phyloP scores from a whole-genome alignment of 2,329 filamentous ascomycete genomes.

The Cercospora sp. region DNA sequence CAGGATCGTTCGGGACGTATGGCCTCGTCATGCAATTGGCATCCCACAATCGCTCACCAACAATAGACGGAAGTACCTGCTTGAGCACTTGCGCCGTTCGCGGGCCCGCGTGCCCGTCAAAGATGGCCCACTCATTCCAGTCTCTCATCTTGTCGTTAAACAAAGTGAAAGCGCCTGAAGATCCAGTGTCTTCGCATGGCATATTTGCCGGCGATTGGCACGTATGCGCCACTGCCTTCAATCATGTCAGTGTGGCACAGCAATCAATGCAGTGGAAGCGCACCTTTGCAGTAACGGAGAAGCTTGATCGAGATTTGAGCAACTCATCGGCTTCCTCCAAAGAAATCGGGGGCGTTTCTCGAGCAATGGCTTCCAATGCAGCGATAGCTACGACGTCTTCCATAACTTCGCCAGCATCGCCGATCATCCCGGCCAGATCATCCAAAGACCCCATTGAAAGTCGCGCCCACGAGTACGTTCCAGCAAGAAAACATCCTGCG shows the following conservation, averaged over 20 bases:
- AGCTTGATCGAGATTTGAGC: conserved; percentile 27
- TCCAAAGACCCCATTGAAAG: conserved; percentile 15
- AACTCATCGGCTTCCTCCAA: conserved; percentile 29
- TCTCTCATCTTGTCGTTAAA: conserved; percentile 29
- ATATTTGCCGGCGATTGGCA: conserved; percentile 34
- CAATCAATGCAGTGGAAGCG: background rate
- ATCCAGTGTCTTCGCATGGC: conserved; percentile 36
- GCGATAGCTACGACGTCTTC: conserved; percentile 27
- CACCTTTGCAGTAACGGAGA: conserved; percentile 29
- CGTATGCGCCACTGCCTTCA: conserved; percentile 29
- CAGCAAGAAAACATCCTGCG: conserved; percentile 27
- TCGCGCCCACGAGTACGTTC: conserved; percentile 25
- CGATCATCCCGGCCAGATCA: conserved; percentile 14
- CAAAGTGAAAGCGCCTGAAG: conserved; percentile 26
- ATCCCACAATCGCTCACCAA: conserved; percentile 28
- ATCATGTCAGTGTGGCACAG: background rate
- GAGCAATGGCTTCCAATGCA: conserved; percentile 24
- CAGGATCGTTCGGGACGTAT: conserved; percentile 33
- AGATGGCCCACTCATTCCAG: conserved; percentile 43
- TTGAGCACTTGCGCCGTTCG: conserved; percentile 35
- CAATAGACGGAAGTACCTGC: conserved; percentile 27
- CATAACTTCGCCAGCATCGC: conserved; percentile 16
- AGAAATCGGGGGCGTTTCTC: conserved; percentile 26
- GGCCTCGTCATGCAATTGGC: conserved; percentile 27
- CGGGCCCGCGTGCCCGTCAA: conserved; percentile 45